These are phyloP conservation scores for Exophiala aquamarina DNA, from an alignment of 2,329 filamentous ascomycete species.

Conservation along the genomic window DNA sequence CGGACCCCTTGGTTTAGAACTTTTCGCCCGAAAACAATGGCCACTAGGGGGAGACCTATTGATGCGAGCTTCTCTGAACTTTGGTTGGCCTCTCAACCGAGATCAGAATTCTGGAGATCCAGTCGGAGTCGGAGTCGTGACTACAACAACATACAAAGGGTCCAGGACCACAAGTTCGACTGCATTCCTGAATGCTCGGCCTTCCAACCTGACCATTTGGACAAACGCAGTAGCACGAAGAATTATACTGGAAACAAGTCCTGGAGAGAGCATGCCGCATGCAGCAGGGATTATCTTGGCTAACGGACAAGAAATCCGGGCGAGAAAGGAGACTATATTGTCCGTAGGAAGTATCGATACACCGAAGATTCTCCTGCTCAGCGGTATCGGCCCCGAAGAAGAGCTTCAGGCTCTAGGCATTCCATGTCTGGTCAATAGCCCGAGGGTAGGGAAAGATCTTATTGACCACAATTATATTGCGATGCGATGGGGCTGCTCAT, in stretches of 20 bases:
- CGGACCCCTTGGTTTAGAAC: no score
- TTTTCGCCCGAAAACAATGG: no score
- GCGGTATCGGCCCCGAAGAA: neutral
- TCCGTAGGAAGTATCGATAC: neutral
- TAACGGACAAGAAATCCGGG: neutral
- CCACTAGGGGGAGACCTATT: slow-evolving; percentile 29
- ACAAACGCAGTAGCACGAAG: no score
- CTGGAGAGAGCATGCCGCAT: neutral
- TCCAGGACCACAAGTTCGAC: no score
- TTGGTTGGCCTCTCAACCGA: no score
- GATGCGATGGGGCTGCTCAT: no score
- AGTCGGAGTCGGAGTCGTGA: no score
- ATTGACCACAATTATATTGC: neutral
- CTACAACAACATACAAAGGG: no score
- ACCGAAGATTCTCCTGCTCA: neutral
- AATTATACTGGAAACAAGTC: no score
- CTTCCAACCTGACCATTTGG: no score
- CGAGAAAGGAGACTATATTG: neutral
- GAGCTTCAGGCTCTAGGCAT: neutral
- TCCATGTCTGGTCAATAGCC: neutral
- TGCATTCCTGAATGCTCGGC: no score
- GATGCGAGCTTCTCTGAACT: neutral
- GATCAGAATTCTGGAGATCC: no score
- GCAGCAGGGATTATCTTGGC: neutral
- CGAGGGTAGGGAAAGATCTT: neutral